phyloP scores from a whole-genome alignment of 495 filamentous ascomycete genomes.

The Aspergillus homomorphus region DNA sequence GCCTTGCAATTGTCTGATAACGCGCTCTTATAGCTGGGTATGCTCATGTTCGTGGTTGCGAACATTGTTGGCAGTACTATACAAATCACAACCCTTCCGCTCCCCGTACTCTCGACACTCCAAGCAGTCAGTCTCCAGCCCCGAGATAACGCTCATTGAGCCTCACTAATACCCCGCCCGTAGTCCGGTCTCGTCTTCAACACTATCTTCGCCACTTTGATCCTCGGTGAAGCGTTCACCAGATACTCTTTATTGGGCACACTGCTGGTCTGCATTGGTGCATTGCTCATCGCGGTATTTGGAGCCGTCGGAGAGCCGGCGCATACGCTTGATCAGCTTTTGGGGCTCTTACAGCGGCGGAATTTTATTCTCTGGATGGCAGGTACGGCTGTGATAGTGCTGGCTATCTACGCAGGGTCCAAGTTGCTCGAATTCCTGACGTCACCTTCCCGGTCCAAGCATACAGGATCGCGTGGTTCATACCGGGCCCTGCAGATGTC shows the following conservation, averaged over 20 bases:
- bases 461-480: slow-evolving; percentile 28
- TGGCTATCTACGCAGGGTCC: slow-evolving; percentile 61
- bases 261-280: slow-evolving; percentile 78
- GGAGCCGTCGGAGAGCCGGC: slow-evolving; percentile 95
- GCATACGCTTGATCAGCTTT: slow-evolving; percentile 78
- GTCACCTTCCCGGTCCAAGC: slow-evolving; percentile 33
- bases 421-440: slow-evolving; percentile 54
- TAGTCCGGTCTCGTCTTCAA: slow-evolving; percentile 94
- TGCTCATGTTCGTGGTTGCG: slow-evolving; percentile 93
- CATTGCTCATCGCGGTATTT: slow-evolving; percentile 86
- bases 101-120: slow-evolving; percentile 91
- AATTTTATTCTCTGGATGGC: slow-evolving; percentile 93
- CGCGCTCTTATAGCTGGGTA: slow-evolving; percentile 58
- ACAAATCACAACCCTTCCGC: slow-evolving; percentile 92
- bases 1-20: slow-evolving; percentile 1
- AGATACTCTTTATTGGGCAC: slow-evolving; percentile 87
- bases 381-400: slow-evolving; percentile 67
- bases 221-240: slow-evolving; percentile 93
- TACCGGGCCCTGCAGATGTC: slow-evolving; percentile 40
- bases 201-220: slow-evolving; percentile 90
- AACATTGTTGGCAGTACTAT: slow-evolving; percentile 95
- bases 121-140: slow-evolving; percentile 63
- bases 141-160: background rate
- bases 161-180: slow-evolving; percentile 11
- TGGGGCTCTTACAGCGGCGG: slow-evolving; percentile 67